These are phyloP conservation scores for Exidia glandulosa DNA, from an alignment of 768 basidiomycete genomes.

Conservation along the genomic window DNA sequence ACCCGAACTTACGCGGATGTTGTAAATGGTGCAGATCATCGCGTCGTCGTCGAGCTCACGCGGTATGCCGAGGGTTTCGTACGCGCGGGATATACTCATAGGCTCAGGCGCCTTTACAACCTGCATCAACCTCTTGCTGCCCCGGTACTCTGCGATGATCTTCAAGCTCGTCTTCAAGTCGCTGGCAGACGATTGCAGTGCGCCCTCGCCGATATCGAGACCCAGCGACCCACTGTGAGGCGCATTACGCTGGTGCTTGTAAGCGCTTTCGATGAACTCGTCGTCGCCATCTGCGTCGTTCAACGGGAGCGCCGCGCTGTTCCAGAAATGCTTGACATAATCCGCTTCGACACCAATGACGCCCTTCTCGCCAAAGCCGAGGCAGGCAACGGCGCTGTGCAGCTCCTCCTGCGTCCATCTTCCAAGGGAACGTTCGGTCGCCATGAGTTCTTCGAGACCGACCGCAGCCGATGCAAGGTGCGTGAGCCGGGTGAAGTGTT, in stretches of 20 bases:
- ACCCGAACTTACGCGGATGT: slow-evolving; percentile 46
- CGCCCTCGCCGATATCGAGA: neutral
- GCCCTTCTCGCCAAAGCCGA: slow-evolving; percentile 60
- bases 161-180: slow-evolving; percentile 49
- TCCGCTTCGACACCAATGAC: slow-evolving; percentile 55
- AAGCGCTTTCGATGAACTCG: slow-evolving; percentile 58
- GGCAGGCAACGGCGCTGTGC: slow-evolving; percentile 30
- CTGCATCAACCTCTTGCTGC: slow-evolving; percentile 37
- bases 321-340: neutral
- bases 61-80: slow-evolving; percentile 57
- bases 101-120: slow-evolving; percentile 46
- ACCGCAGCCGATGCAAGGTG: slow-evolving; percentile 38
- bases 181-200: neutral
- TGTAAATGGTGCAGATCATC: slow-evolving; percentile 53
- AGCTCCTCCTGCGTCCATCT: slow-evolving; percentile 54
- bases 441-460: slow-evolving; percentile 45
- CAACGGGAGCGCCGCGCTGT: neutral
- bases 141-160: slow-evolving; percentile 53
- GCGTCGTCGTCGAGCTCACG: slow-evolving; percentile 67
- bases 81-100: slow-evolving; percentile 65
- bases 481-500: slow-evolving; percentile 43
- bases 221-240: neutral
- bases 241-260: slow-evolving; percentile 28
- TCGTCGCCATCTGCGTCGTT: slow-evolving; percentile 49
- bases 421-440: slow-evolving; percentile 50